phyloP scores from a whole-genome alignment of 305 asterid species.

The Solanum hybrid region DNA sequence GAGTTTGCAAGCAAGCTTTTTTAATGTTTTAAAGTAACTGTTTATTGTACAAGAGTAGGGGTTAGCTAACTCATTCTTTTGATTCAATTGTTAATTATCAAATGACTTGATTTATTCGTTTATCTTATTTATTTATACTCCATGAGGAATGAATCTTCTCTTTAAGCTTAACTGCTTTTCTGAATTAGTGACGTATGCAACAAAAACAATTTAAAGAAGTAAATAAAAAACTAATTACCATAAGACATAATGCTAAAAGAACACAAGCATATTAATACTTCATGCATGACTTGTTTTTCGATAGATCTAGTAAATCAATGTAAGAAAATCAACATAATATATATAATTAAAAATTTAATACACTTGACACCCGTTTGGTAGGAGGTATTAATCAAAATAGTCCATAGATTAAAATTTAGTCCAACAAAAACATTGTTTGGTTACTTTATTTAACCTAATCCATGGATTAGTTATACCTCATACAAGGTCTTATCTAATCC shows the following conservation, averaged over 20 bases:
- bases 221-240: background rate
- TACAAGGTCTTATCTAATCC: too few species aligned
- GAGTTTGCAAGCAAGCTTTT: conserved; percentile 71
- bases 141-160: background rate
- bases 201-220: background rate
- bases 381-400: too few species aligned
- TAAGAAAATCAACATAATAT: background rate
- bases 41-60: background rate
- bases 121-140: background rate
- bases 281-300: background rate
- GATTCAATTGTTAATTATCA: background rate
- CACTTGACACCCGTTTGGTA: background rate
- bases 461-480: too few species aligned
- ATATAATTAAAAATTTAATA: background rate
- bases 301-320: background rate
- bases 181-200: background rate
- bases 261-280: background rate
- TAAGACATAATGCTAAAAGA: background rate
- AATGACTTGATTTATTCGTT: background rate
- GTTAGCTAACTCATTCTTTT: background rate
- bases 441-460: too few species aligned
- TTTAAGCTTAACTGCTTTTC: background rate
- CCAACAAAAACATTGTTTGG: too few species aligned
- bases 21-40: background rate
- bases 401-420: too few species aligned